Evolutionary conservation across 805 yeast genomes (phyloP).

Genomic region (Debaryomyces tyrocola): DNA sequence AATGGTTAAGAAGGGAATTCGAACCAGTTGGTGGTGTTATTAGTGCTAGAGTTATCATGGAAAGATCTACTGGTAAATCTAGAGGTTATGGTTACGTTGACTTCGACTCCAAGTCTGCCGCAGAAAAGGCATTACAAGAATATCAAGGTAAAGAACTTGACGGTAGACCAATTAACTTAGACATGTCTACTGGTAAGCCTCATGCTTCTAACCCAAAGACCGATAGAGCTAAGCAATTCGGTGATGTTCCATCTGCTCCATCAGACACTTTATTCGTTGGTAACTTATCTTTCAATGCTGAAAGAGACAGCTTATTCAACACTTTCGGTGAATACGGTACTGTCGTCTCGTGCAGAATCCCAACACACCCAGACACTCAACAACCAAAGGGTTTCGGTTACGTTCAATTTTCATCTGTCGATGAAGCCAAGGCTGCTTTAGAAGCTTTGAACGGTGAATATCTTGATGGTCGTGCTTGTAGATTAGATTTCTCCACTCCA

Average conservation of each 20-base stretch:
- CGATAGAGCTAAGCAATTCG: slow-evolving; percentile 86
- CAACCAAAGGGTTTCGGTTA: slow-evolving; percentile 99
- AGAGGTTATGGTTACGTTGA: slow-evolving; percentile 99
- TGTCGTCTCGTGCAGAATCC: slow-evolving; percentile 87
- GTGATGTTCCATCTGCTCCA: slow-evolving; percentile 89
- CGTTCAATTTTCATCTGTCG: slow-evolving; percentile 84
- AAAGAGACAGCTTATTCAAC: slow-evolving; percentile 74
- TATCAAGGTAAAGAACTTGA: slow-evolving; percentile 94
- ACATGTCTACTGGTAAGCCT: slow-evolving; percentile 85
- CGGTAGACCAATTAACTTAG: slow-evolving; percentile 94
- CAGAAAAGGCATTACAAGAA: slow-evolving; percentile 82
- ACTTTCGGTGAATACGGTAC: slow-evolving; percentile 77
- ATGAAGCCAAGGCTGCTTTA: slow-evolving; percentile 87
- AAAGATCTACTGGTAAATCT: slow-evolving; percentile 88
- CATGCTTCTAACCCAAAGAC: slow-evolving; percentile 52
- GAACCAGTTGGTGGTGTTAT: slow-evolving; percentile 78
- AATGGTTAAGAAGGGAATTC: slow-evolving; percentile 87
- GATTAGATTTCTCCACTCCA: slow-evolving; percentile 94
- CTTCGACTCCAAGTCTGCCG: slow-evolving; percentile 71
- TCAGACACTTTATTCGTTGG: slow-evolving; percentile 96
- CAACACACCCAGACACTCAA: slow-evolving; percentile 98
- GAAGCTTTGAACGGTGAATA: slow-evolving; percentile 86
- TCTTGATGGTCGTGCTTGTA: slow-evolving; percentile 88
- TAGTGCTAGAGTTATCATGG: slow-evolving; percentile 90
- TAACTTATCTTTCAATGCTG: slow-evolving; percentile 88